Base-by-base conservation (phyloP, 1,284 basidiomycete species). In the Gomphus bonarii region DNA sequence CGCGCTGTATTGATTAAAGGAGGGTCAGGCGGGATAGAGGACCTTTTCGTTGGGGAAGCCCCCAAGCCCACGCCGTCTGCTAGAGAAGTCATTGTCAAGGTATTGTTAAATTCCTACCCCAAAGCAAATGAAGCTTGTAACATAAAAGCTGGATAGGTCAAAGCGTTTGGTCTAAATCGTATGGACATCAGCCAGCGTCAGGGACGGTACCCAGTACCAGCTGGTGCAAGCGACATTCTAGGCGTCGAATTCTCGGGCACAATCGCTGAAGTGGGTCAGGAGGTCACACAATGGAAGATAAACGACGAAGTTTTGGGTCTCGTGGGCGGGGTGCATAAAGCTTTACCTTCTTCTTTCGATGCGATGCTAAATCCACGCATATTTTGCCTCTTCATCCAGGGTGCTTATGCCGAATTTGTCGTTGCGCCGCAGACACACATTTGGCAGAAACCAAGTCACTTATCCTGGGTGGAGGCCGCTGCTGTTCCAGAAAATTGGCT, bases 401-500 rank as follows among this genome's bases (percentile, higher is more conserved):
- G 94, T 20, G 91, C 92, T 28, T 95, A 97, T 66, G 92, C 93
- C 44, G 91, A 97, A 69, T 97, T 86, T 70, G 84, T 97, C 61
- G 77, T 74, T 44, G 80, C 84, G 28, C 75, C 80, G 11, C 76
- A 83, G 57, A 78, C 78, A 5, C 84, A 92, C 73, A 67, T 95
- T 54, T 72, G 94, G 60, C 73, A 69, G 60, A 97, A 97, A 71
- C 91, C 92, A 1, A 67, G 70, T 44, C 73, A 84, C 65, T 72
- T 98, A 57, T 82, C 83, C 36, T 94, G 88, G 87, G 78, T 75
- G 0, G 83, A 97, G 66, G 92, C 90, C 9, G 91, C 91, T 14
- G 85, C 81, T 61, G 82, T 95, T 43, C 89, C 90, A 0, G 92
- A 97, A 72, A 85, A 81, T 61, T 93, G 86, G 73, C 72, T 95